Evolutionary conservation across 2,329 filamentous ascomycete genomes (phyloP).

Genomic region (Talaromyces atroroseus): DNA sequence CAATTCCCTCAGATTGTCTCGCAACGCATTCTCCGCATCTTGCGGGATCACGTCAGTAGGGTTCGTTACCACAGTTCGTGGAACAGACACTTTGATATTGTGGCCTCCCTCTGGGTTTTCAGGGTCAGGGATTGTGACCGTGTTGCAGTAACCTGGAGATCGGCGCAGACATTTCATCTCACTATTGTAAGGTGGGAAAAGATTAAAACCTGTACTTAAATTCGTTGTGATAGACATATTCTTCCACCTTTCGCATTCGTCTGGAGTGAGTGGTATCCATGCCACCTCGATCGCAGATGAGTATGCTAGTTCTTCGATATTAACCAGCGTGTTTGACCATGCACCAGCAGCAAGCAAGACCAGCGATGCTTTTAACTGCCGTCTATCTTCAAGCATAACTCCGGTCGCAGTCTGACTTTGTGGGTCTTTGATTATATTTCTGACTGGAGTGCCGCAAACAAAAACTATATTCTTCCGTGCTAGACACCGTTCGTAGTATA

Average conservation of each 20-base stretch:
- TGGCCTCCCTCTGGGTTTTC: conserved; percentile 15
- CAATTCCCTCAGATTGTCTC: conserved; percentile 19
- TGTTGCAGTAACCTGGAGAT: conserved; percentile 21
- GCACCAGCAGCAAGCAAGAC: conserved; percentile 20
- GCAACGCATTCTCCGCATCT: conserved; percentile 18
- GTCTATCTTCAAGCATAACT: conserved; percentile 17
- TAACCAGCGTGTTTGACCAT: conserved; percentile 21
- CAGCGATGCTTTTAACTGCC: conserved; percentile 13
- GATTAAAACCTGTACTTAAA: conserved; percentile 22
- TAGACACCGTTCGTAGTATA: conserved; percentile 23
- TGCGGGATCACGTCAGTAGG: conserved; percentile 21
- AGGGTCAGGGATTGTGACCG: conserved; percentile 18
- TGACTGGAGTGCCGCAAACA: conserved; percentile 17
- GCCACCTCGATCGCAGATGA: conserved; percentile 21
- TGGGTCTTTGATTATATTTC: conserved; percentile 4
- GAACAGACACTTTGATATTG: conserved; percentile 18
- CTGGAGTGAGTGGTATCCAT: conserved; percentile 23
- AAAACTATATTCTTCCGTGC: conserved; percentile 17
- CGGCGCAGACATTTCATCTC: conserved; percentile 25
- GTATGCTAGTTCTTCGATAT: conserved; percentile 15
- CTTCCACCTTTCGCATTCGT: conserved; percentile 20
- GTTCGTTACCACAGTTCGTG: conserved; percentile 20
- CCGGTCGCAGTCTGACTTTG: conserved; percentile 11
- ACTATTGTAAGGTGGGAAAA: conserved; percentile 22
- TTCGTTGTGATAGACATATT: conserved; percentile 27